Evolutionary conservation across 331 rosid species (phyloP).

Genomic region (Malus hybrid): DNA sequence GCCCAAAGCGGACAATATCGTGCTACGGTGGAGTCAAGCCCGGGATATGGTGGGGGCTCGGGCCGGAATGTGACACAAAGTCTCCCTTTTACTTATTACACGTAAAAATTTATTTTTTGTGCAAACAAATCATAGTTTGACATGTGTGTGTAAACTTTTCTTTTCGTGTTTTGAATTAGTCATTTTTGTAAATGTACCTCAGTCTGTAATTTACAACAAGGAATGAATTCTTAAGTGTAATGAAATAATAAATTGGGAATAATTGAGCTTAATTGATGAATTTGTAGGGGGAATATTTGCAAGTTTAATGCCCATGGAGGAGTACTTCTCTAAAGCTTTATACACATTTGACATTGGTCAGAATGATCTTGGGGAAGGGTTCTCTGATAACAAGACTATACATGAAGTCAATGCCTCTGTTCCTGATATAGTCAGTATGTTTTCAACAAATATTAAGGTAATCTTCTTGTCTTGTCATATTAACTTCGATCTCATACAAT

Average conservation of each 20-base stretch:
- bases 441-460: constrained; percentile 35
- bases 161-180: no score
- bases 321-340: constrained; percentile 35
- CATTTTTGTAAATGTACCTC: no score
- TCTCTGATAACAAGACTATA: constrained; percentile 11
- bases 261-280: background rate
- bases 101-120: no score
- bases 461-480: background rate
- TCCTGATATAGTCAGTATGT: constrained; percentile 22
- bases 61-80: no score
- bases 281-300: constrained; percentile 36
- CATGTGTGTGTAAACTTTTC: no score
- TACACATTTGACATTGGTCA: constrained; percentile 66
- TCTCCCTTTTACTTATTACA: no score
- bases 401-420: constrained; percentile 32
- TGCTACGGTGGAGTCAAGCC: no score
- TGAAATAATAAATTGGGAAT: background rate
- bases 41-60: no score
- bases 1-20: no score
- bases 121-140: no score
- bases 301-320: constrained; percentile 21
- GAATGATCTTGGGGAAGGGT: constrained; percentile 36
- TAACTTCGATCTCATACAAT: background rate
- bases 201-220: no score
- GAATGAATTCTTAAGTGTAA: no score